Conservation (phyloP, 257 asterid genomes). For the Ballota nigra region DNA sequence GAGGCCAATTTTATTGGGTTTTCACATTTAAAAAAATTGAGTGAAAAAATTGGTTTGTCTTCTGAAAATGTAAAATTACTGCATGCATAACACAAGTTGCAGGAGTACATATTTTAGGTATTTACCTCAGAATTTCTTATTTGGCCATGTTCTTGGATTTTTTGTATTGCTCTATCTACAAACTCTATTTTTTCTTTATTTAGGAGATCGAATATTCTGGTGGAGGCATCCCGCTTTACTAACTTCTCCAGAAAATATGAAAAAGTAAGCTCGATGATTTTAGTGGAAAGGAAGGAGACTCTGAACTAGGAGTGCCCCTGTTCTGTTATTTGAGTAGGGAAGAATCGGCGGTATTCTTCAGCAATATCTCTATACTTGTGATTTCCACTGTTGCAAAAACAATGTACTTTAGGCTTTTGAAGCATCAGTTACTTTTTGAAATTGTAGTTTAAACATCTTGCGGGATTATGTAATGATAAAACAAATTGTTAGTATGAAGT, state of each 20-base stretch:
- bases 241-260: constrained; percentile 15
- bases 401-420: neutral
- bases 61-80: neutral
- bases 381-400: neutral
- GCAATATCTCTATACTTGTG: neutral
- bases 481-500: neutral
- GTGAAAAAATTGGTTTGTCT: too few species aligned
- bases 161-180: constrained; percentile 2
- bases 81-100: neutral
- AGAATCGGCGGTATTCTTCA: neutral
- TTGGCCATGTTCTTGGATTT: neutral
- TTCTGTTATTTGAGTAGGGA: too few species aligned
- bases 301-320: too few species aligned
- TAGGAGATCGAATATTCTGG: constrained; percentile 83
- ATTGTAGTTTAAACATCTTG: neutral
- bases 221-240: constrained; percentile 52
- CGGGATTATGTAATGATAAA: neutral
- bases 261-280: neutral
- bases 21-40: too few species aligned
- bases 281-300: constrained; percentile 9
- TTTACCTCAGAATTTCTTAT: neutral
- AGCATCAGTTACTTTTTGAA: neutral
- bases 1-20: neutral
- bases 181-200: constrained; percentile 9
- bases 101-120: neutral